These are phyloP conservation scores for Strobilomyces dryophilus DNA, from an alignment of 768 basidiomycete species.

Conservation along the genomic window DNA sequence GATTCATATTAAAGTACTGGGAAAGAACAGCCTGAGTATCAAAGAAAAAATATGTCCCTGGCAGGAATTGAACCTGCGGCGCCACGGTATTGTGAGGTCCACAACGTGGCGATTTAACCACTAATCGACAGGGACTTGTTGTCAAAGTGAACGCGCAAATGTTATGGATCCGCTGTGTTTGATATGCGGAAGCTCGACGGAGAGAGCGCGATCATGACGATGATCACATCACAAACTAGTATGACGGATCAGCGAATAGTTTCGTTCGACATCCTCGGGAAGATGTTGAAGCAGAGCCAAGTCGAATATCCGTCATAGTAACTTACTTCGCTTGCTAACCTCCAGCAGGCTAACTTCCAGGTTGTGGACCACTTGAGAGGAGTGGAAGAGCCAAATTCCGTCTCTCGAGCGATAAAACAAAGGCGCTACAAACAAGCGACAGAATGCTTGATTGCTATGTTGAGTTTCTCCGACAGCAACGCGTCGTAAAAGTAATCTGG, in stretches of 20 bases:
- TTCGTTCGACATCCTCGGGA: background rate
- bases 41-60: slow-evolving; percentile 32
- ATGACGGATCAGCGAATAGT: background rate
- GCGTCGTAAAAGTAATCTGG: background rate
- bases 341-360: background rate
- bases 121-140: slow-evolving; percentile 39
- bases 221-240: background rate
- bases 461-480: background rate
- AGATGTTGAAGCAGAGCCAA: background rate
- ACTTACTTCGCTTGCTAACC: background rate
- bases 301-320: slow-evolving; percentile 9
- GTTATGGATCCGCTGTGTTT: background rate
- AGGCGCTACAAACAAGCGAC: slow-evolving; percentile 1
- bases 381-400: slow-evolving; percentile 8
- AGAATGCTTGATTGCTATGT: background rate
- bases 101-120: slow-evolving; percentile 42
- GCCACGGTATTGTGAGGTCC: slow-evolving; percentile 33
- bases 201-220: no score
- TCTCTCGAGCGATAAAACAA: slow-evolving; percentile 3
- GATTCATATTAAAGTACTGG: no score
- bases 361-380: slow-evolving; percentile 3
- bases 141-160: no score
- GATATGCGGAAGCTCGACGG: no score
- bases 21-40: no score
- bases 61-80: slow-evolving; percentile 38